Evolutionary conservation across 176 grass and related monocot genomes (phyloP).

Genomic region (Lolium multiflorum): DNA sequence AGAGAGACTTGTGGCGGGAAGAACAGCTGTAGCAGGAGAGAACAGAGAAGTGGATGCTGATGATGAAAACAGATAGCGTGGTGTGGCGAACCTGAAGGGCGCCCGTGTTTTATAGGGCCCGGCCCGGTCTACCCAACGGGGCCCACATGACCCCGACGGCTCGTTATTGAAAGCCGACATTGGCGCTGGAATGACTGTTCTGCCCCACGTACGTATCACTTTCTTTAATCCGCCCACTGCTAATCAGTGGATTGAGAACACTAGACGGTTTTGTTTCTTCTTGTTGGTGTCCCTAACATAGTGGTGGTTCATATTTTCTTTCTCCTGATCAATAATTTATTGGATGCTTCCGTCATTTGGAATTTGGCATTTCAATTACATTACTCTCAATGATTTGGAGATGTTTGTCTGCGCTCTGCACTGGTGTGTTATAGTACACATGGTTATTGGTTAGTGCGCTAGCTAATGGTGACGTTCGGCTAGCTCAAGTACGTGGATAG

Average conservation of each 20-base stretch:
- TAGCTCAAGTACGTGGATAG: slow-evolving; percentile 21
- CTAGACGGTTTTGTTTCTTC: not conserved
- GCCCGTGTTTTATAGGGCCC: slow-evolving; percentile 41
- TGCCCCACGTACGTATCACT: not conserved
- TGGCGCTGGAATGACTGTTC: slow-evolving; percentile 18
- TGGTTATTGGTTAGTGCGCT: slow-evolving; percentile 33
- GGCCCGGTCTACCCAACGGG: not conserved
- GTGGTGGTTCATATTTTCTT: not conserved
- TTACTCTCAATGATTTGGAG: slow-evolving; percentile 44
- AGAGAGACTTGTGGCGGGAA: too few species aligned
- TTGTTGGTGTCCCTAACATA: not conserved
- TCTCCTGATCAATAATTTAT: not conserved
- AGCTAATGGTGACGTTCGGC: slow-evolving; percentile 42
- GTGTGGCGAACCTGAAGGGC: not conserved
- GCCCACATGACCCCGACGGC: slow-evolving; percentile 20
- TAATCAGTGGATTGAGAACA: not conserved
- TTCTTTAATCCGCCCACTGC: not conserved
- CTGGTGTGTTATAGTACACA: slow-evolving; percentile 8
- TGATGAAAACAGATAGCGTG: not conserved
- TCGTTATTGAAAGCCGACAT: slow-evolving; percentile 33
- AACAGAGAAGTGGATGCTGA: not conserved
- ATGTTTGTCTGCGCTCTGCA: slow-evolving; percentile 32
- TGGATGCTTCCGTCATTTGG: slow-evolving; percentile 18
- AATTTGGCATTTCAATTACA: not conserved
- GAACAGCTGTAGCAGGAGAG: not conserved